Evolutionary conservation across 116 monocot genomes (phyloP), one percentile per base, ranked within the genome.

Genomic region (Iris pallida): DNA sequence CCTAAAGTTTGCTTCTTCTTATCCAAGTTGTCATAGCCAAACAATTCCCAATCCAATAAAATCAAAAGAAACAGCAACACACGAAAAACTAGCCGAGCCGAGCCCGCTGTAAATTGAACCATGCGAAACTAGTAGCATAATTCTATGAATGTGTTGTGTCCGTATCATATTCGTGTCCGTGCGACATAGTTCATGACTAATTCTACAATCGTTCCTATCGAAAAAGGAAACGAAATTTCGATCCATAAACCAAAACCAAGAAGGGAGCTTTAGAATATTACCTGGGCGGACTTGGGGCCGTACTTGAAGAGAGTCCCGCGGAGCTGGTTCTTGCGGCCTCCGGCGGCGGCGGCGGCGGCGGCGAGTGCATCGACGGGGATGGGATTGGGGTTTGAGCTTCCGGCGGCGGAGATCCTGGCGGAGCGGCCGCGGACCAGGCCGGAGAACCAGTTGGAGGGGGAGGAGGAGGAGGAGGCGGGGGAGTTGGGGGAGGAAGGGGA

Each of bases 221-320:
- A 5, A 54, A 54, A 15, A 54, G 54, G 13, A 54, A n/a, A 5
- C 5, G 46, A 16, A 45, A 43, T 15, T 45, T 44, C 3, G 5
- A 54, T n/a, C 54, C 54, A 12, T 54, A 13, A n/a, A 16, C 16
- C 54, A 54, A 54, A 5, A 6, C 14, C 54, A 30, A 30, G 30
- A 30, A 30, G 30, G 2, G 3, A 30, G 30, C 30, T 30, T 41
- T 12, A 13, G 13, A 53, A 4, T 13, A 42, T 3, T 63, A 84
- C 90, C 90, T 90, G 90, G 17, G 59, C 65, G 8, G 83, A 19
- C 42, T 81, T 77, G 63, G 86, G 74, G 12, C 90, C 90, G 68
- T 90, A 90, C 86, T 84, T 86, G 79, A 90, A 90, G 57, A 86
- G 74, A 15, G 61, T 48, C n/a, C 86, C 90, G 5, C 20, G 64